These are phyloP conservation scores for Starmera stellimalicola DNA, from an alignment of 1,139 yeast species.

Conservation along the genomic window DNA sequence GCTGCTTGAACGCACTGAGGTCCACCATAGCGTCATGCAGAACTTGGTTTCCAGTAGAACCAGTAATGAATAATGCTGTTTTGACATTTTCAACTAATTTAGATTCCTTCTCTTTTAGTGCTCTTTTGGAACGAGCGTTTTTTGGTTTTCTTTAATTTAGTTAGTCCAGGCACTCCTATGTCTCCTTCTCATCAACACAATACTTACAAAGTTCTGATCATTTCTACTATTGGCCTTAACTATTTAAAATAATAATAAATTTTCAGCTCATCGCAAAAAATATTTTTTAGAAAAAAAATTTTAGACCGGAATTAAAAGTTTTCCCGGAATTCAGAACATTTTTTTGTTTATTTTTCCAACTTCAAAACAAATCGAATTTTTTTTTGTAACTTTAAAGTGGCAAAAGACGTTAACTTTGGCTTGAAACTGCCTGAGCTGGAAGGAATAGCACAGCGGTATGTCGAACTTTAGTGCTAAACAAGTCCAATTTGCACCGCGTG, in stretches of 20 bases:
- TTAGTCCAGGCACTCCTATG: neutral
- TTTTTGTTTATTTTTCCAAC: neutral
- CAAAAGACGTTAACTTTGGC: too few species aligned
- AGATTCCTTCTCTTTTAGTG: conserved; percentile 80
- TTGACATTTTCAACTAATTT: conserved; percentile 86
- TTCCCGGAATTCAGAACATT: neutral
- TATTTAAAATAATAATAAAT: neutral
- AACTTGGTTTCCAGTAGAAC: conserved; percentile 68
- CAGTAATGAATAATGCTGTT: conserved; percentile 86
- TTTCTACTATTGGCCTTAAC: conserved; percentile 18
- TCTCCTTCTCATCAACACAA: conserved; percentile 6
- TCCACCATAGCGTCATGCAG: conserved; percentile 89
- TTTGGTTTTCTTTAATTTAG: conserved; percentile 51
- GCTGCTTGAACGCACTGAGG: conserved; percentile 84
- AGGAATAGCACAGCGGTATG: too few species aligned
- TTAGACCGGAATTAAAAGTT: neutral
- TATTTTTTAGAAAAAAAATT: neutral
- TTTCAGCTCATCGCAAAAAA: too few species aligned
- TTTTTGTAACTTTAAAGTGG: too few species aligned
- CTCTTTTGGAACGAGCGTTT: conserved; percentile 94
- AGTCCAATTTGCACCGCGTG: neutral
- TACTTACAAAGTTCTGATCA: conserved; percentile 52
- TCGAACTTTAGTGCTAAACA: too few species aligned
- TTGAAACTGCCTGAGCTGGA: too few species aligned
- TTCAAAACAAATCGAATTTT: neutral